phyloP scores from a whole-genome alignment of 139 green algal species.

The Volvox reticuliferus region DNA sequence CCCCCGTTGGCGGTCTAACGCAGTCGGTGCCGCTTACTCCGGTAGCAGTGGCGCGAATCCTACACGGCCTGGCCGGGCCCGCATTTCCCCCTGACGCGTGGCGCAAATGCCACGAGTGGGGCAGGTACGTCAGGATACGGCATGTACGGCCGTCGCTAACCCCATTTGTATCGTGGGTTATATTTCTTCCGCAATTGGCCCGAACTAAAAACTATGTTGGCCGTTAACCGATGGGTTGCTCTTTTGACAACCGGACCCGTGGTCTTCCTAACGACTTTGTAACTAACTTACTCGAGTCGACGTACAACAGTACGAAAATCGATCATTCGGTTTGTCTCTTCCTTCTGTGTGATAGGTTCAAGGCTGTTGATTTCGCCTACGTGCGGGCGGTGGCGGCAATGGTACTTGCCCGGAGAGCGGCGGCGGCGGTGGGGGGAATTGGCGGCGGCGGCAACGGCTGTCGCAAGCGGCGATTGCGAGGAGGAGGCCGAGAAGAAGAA shows the following conservation, averaged over 20 bases:
- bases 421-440: not conserved
- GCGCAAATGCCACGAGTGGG: constrained; percentile 72
- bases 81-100: constrained; percentile 71
- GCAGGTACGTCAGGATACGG: constrained; percentile 22
- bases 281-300: too few species aligned
- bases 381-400: constrained; percentile 22
- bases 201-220: too few species aligned
- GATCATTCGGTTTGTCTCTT: too few species aligned
- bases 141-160: too few species aligned
- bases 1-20: not conserved
- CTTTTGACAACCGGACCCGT: too few species aligned
- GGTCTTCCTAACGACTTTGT: too few species aligned
- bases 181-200: too few species aligned
- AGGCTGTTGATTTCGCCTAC: constrained; percentile 1
- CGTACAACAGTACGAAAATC: too few species aligned
- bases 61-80: constrained; percentile 78
- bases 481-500: not conserved
- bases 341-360: too few species aligned
- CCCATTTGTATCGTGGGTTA: too few species aligned
- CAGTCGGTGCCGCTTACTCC: constrained; percentile 38
- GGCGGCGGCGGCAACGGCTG: too few species aligned
- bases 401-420: not conserved
- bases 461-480: not conserved
- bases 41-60: constrained; percentile 71
- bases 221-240: too few species aligned